These are phyloP conservation scores for Eucalyptus fibrosa DNA, from an alignment of 345 rosid genomes.

Conservation along the genomic window DNA sequence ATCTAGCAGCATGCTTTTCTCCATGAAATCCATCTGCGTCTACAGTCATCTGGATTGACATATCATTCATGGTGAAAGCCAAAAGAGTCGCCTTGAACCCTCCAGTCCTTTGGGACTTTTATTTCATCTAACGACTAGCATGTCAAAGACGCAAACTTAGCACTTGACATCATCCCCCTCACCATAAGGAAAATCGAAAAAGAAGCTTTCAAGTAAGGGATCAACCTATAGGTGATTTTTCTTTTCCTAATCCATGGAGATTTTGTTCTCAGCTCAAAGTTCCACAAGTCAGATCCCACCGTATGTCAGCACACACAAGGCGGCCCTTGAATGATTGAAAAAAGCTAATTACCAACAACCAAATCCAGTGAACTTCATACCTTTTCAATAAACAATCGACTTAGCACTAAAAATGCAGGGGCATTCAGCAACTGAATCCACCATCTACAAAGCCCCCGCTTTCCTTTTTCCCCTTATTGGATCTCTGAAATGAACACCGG, in stretches of 20 bases:
- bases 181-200: not conserved
- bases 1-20: not conserved
- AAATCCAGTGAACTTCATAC: not conserved
- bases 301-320: not conserved
- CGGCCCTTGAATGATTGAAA: not conserved
- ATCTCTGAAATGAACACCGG: not conserved
- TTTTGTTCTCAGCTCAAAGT: not conserved
- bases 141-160: not conserved
- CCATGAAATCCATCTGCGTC: not conserved
- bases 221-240: not conserved
- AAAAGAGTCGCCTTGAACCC: not conserved
- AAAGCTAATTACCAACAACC: not conserved
- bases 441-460: not conserved
- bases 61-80: not conserved
- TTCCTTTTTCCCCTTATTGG: not conserved
- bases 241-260: not conserved
- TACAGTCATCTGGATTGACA: not conserved
- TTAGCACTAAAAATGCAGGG: not conserved
- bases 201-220: not conserved
- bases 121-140: not conserved
- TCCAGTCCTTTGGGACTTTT: not conserved
- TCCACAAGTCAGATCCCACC: not conserved
- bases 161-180: not conserved
- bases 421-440: not conserved
- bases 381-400: not conserved